Evolutionary conservation across 306 rosid species (phyloP), one percentile per base, ranked within the genome.

Genomic region (Begonia peltatifolia): DNA sequence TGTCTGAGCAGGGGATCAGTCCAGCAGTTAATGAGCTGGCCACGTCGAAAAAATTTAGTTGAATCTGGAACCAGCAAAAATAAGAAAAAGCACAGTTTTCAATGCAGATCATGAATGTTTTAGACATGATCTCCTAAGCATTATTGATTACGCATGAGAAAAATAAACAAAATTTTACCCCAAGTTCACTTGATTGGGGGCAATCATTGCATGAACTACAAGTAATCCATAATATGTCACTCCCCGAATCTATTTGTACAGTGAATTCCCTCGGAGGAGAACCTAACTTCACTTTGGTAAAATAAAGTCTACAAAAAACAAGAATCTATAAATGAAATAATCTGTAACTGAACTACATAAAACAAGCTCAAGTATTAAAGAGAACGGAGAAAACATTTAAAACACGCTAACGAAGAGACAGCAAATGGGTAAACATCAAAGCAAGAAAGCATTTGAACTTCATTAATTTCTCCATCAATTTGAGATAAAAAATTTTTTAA

Each of bases 211-310:
- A 90, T 52, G 95, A 63, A 66, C 68, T 79, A 78, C 99, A 83
- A 63, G 78, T 84, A 54, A 90, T 76, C 99, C 99, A 90, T 79
- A 90, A 77, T 63, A 83, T 76, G 54, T 90, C 99, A 53, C 99
- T 90, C 57, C 99, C 95, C 2, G 95, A 83, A 64, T 86, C 99
- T 58, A 90, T 83, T 78, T 86, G 92, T 47, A 90, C 99, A 41
- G 74, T 83, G 66, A 80, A 90, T 68, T 90, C 95, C 68, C 52
- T 80, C 6, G 95, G 93, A 43, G 94, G 99, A 63, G 94, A 71
- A 53, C 99, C 95, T 71, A 90, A 65, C 75, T 79, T 86, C 48
- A 90, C 94, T 74, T 79, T 80, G 1, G 99, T 79, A 61, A 71
- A 86, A 73, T 90, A 90, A 64, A 90, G 68, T 82, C 99, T 90